These are phyloP conservation scores for Kentomonas sorsogonicus DNA, from an alignment of 208 protist species.

Conservation along the genomic window DNA sequence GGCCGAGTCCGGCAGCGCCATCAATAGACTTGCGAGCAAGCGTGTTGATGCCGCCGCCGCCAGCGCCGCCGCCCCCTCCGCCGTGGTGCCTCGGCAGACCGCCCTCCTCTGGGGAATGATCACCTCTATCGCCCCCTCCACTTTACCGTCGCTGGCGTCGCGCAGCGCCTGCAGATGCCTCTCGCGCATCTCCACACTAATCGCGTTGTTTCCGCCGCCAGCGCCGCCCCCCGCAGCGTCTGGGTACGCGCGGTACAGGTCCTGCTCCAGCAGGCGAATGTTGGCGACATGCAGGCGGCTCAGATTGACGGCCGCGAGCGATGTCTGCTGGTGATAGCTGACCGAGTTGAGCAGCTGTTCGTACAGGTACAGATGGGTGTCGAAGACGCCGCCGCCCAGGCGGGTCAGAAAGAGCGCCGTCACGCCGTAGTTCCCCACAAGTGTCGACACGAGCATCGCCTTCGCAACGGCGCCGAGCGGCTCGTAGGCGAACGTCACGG, in stretches of 20 bases:
- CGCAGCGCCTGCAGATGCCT: conserved; percentile 50
- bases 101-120: no score
- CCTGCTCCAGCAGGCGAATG: conserved; percentile 65
- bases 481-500: conserved; percentile 81
- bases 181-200: conserved; percentile 11
- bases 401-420: conserved; percentile 79
- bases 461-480: conserved; percentile 64
- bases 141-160: conserved; percentile 58
- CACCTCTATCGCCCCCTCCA: conserved; percentile 40
- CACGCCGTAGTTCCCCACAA: conserved; percentile 72
- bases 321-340: conserved; percentile 34
- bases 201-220: neutral
- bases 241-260: conserved; percentile 55
- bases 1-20: no score
- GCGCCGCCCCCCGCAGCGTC: neutral
- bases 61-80: no score
- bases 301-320: conserved; percentile 30
- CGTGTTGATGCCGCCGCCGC: no score
- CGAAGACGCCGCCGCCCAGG: conserved; percentile 69
- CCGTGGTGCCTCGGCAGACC: no score
- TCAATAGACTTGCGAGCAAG: no score
- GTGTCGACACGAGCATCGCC: conserved; percentile 64
- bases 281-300: conserved; percentile 58
- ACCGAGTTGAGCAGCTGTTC: conserved; percentile 68
- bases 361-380: conserved; percentile 79